Conservation (phyloP, 2,329 filamentous ascomycete genomes). For the Claviceps sp. region DNA sequence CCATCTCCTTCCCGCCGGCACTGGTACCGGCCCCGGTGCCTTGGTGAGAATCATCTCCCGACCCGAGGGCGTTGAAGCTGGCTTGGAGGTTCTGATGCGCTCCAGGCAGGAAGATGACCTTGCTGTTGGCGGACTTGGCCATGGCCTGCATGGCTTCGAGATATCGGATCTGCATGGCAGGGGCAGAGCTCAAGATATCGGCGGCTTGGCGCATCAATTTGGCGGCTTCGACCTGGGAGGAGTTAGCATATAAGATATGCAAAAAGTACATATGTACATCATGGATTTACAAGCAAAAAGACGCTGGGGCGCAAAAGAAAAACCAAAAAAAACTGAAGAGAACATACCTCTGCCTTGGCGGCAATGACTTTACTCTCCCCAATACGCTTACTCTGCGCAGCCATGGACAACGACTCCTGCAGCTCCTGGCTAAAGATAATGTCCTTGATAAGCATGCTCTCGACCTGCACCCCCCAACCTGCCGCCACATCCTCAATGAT, state of each 20-base stretch:
- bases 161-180: constrained; percentile 96
- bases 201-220: constrained; percentile 90
- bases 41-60: constrained; percentile 11
- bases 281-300: too few relatives aligned
- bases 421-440: constrained; percentile 94
- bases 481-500: constrained; percentile 93
- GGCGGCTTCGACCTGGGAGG: constrained; percentile 62
- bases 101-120: constrained; percentile 72
- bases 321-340: too few relatives aligned
- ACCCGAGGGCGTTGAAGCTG: constrained; percentile 31
- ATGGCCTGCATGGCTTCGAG: constrained; percentile 98
- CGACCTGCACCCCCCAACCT: constrained; percentile 91
- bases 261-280: too few relatives aligned
- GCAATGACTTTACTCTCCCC: constrained; percentile 98
- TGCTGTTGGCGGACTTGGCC: constrained; percentile 85
- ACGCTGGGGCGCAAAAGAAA: too few relatives aligned
- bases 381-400: constrained; percentile 94
- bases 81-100: constrained; percentile 40
- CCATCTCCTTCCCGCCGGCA: constrained; percentile 27
- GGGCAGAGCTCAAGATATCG: constrained; percentile 81
- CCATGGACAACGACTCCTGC: constrained; percentile 95
- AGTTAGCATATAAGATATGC: not conserved
- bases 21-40: constrained; percentile 34
- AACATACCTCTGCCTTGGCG: constrained; percentile 64
- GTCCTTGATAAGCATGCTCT: constrained; percentile 99